Evolutionary conservation across 805 yeast genomes (phyloP), one percentile per base, ranked within the genome.

Genomic region (Maudiozyma turicensis): DNA sequence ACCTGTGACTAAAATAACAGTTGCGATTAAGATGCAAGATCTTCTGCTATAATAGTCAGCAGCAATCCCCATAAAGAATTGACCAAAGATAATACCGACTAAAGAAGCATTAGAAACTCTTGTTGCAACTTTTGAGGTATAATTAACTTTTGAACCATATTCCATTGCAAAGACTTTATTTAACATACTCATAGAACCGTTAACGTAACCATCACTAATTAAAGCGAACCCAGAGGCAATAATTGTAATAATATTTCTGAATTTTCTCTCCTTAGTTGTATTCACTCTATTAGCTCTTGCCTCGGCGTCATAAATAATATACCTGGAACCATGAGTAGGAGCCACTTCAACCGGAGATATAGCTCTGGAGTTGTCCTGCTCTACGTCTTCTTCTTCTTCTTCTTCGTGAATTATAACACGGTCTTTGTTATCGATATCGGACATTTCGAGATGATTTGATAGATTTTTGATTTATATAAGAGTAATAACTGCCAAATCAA

Each of bases 101-200:
- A 46, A 40, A 7, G 48, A 46, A n/a, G 48, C 48, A 14, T 46
- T 46, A 3, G 48, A 46, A 11, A 46, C 48, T 28, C 48, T 46
- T 26, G 48, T 46, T 10, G 48, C 32, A 6, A 46, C 48, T 13
- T n/a, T 28, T n/a, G 48, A 46, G 14, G 40, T 33, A 15, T 46
- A 46, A n/a, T 46, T n/a, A 5, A 35, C 38, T 8, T 46, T 34
- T 28, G 20, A 33, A 15, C 48, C 48, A 29, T 46, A 46, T 35
- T 46, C 44, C 34, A 15, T 34, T 15, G 28, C 48, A 33, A 46
- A 46, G 8, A 46, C 48, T 34, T 46, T 43, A 29, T 46, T 46
- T n/a, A 46, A 40, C 48, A 46, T 46, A 40, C 48, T 46, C 48
- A 46, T 46, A 5, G 48, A 40, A 8, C 48, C 48, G 30, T 46